Conservation (phyloP, 345 rosid species). For the Psidium friedrichsthalianum region DNA sequence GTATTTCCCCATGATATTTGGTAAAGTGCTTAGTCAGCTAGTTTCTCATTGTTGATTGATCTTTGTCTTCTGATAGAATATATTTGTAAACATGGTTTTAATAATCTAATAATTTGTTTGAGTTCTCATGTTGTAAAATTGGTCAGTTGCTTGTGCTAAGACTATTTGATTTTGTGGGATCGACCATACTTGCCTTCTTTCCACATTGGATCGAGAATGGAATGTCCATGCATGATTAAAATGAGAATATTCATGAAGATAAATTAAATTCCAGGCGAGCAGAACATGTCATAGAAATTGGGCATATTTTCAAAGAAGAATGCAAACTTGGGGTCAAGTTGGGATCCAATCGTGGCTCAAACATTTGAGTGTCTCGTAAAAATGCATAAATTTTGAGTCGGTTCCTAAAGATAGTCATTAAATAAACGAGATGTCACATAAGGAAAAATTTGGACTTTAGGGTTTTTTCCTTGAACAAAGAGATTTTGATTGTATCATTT, state of each 20-base stretch:
- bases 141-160: background rate
- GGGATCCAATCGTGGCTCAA: background rate
- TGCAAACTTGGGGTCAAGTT: background rate
- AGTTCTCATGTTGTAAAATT: background rate
- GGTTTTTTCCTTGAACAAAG: too few species aligned
- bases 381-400: background rate
- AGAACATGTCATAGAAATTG: background rate
- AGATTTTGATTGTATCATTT: too few species aligned
- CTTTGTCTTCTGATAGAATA: background rate
- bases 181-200: background rate
- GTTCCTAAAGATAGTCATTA: too few species aligned
- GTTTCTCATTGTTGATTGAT: background rate
- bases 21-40: background rate
- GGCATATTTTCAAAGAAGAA: background rate
- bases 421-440: too few species aligned
- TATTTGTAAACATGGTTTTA: background rate
- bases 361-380: background rate
- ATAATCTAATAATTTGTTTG: background rate
- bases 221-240: background rate
- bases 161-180: background rate
- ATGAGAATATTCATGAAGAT: background rate
- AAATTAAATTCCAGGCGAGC: background rate
- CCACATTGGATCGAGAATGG: background rate
- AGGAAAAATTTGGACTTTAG: too few species aligned
- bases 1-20: background rate